phyloP scores from a whole-genome alignment of 352 stramenopile species.

The Phytophthora ohioensis region DNA sequence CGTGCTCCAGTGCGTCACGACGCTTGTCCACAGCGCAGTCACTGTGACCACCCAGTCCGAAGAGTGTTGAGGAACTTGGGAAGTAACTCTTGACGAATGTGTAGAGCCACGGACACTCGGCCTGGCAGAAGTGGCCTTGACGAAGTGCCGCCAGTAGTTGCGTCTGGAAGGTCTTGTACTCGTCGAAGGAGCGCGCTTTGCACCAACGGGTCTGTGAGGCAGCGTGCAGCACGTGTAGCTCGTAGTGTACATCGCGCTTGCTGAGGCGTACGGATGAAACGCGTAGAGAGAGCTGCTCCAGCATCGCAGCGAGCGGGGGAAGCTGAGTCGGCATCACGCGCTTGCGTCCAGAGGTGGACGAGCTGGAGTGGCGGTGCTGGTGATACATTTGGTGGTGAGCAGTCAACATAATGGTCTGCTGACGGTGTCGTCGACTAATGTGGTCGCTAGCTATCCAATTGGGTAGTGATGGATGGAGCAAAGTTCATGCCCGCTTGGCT shows the following conservation, averaged over 20 bases:
- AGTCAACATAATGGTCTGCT: not conserved
- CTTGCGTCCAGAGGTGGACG: not conserved
- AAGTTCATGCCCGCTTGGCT: not conserved
- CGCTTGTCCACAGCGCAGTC: not conserved
- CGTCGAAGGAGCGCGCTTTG: slow-evolving; percentile 1
- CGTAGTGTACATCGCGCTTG: slow-evolving; percentile 29
- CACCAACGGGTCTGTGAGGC: not conserved
- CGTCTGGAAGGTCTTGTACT: slow-evolving; percentile 1
- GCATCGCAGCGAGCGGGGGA: slow-evolving; percentile 4
- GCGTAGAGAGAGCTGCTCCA: slow-evolving; percentile 30
- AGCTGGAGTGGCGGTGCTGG: slow-evolving; percentile 3
- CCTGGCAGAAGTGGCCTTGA: slow-evolving; percentile 1
- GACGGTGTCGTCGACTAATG: not conserved
- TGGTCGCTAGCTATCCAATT: not conserved
- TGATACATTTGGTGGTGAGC: slow-evolving; percentile 9
- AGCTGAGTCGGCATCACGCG: not conserved
- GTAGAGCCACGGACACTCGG: slow-evolving; percentile 1
- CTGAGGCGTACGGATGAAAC: slow-evolving; percentile 17
- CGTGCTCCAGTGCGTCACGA: not conserved
- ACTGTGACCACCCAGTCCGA: not conserved
- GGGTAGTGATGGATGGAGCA: slow-evolving; percentile 3
- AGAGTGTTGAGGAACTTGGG: not conserved
- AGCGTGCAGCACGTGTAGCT: slow-evolving; percentile 3
- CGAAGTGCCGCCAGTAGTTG: not conserved
- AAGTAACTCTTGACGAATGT: slow-evolving; percentile 1